phyloP scores from a whole-genome alignment of 1,284 basidiomycete species.

The Cutaneotrichosporon cyanovorans region DNA sequence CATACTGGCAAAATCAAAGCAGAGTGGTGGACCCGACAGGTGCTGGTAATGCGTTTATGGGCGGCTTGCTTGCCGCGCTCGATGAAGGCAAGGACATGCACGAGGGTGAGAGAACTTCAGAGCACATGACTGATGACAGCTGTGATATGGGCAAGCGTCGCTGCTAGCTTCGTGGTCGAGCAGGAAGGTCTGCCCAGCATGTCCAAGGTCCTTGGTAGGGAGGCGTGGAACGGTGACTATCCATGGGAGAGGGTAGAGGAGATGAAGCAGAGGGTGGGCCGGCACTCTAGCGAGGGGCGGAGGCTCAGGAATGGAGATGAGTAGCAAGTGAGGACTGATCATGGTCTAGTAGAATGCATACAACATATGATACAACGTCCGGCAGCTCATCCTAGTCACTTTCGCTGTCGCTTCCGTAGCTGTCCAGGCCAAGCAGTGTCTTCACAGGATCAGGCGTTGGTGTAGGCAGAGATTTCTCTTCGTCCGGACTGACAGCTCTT shows the following conservation, averaged over 20 bases:
- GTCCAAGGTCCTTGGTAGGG: slow-evolving; percentile 12
- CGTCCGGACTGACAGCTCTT: not conserved
- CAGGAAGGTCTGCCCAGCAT: slow-evolving; percentile 37
- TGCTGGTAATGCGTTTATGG: slow-evolving; percentile 43
- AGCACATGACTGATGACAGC: slow-evolving; percentile 16
- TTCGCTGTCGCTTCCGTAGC: too few relatives aligned
- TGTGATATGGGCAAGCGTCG: slow-evolving; percentile 37
- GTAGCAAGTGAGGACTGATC: too few relatives aligned
- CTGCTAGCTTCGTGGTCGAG: slow-evolving; percentile 39
- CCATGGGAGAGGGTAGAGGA: slow-evolving; percentile 17
- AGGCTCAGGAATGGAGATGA: too few relatives aligned
- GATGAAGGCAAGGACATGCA: slow-evolving; percentile 24
- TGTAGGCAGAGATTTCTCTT: too few relatives aligned
- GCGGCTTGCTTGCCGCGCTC: slow-evolving; percentile 37
- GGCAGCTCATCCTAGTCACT: too few relatives aligned
- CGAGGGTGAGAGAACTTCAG: slow-evolving; percentile 27
- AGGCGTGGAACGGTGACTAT: slow-evolving; percentile 32
- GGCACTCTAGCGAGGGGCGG: too few relatives aligned
- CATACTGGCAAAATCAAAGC: slow-evolving; percentile 23
- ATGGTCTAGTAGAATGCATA: too few relatives aligned
- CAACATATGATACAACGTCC: too few relatives aligned
- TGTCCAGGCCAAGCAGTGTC: too few relatives aligned
- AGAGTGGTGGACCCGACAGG: slow-evolving; percentile 41
- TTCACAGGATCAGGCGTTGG: too few relatives aligned
- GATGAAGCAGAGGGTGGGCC: slow-evolving; percentile 8